Conservation (phyloP, 768 basidiomycete genomes). For the Hemileccinum rubropunctum region DNA sequence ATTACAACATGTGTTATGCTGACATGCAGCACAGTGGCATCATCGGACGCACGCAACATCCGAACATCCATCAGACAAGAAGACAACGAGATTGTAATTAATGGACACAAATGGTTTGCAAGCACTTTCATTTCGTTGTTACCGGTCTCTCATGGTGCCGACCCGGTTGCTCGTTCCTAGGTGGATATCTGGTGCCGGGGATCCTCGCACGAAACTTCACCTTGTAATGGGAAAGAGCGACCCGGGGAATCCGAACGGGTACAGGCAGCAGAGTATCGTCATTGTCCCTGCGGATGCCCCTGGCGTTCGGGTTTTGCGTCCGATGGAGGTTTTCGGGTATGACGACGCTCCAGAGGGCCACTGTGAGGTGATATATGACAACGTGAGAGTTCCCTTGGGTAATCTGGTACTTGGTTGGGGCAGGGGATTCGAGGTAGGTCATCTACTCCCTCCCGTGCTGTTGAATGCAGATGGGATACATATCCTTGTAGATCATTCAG, state of each 20-base stretch:
- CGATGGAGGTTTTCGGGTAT: slow-evolving; percentile 92
- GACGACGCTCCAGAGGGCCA: slow-evolving; percentile 97
- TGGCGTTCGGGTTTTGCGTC: slow-evolving; percentile 87
- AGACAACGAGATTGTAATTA: slow-evolving; percentile 87
- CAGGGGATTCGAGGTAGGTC: slow-evolving; percentile 80
- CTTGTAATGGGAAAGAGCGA: slow-evolving; percentile 96
- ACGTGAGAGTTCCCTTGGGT: slow-evolving; percentile 82
- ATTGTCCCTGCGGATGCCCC: slow-evolving; percentile 87
- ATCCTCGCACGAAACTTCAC: slow-evolving; percentile 85
- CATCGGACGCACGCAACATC: slow-evolving; percentile 95
- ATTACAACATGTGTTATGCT: slow-evolving; percentile 7
- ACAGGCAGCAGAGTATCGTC: slow-evolving; percentile 91
- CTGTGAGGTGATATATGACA: slow-evolving; percentile 91
- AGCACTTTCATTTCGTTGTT: background rate
- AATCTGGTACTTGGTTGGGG: slow-evolving; percentile 94
- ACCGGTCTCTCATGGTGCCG: slow-evolving; percentile 11
- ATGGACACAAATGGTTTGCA: slow-evolving; percentile 90
- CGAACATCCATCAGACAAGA: slow-evolving; percentile 81
- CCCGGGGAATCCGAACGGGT: slow-evolving; percentile 68
- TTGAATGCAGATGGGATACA: background rate
- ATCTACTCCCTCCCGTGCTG: background rate
- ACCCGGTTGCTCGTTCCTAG: slow-evolving; percentile 35
- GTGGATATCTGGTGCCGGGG: slow-evolving; percentile 98
- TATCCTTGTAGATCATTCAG: slow-evolving; percentile 74
- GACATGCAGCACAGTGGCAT: slow-evolving; percentile 53